Evolutionary conservation across 768 basidiomycete species (phyloP), one percentile per base, ranked within the genome.

Genomic region (Mycena chlorophos): DNA sequence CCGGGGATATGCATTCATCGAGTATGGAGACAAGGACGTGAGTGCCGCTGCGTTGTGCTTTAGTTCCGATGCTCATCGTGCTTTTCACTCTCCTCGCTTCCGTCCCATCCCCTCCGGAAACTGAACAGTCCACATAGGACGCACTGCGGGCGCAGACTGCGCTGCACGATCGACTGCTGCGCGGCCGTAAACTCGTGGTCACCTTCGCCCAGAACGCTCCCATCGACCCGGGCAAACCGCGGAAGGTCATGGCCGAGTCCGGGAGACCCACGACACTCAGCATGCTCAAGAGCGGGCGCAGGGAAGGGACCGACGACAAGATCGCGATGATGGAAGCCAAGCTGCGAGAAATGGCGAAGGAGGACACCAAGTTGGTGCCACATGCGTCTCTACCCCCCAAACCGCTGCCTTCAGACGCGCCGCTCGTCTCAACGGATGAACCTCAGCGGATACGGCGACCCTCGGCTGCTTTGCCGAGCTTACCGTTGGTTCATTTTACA

Each of bases 241-340:
- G 79, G 23, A 78, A 73, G 63, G 70, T 71, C 28, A 73, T 80
- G 70, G 75, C 73, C 66, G 91, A 93, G 37, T 69, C 76, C 0
- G 76, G 80, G 10, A 80, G 85, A 39, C 91, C 93, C 4, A 98
- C 96, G 1, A 87, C 94, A 5, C 74, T 99, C 39, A 95, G 92
- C 66, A 69, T 98, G 58, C 75, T 94, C 43, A 98, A 98, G 73
- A 87, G 83, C 22, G 80, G 82, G n/a, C 22, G 65, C 71, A 57
- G 71, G 70, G 78, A 78, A 60, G 75, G 76, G 84, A 83, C 30
- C 50, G 75, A 81, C 40, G 86, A 85, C 63, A 97, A 98, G 73
- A 99, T 99, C 63, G 94, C 94, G 6, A 83, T 88, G 65, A 89
- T 98, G 81, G 97, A 99, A 72, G 96, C 96, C 2, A 99, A 99